These are phyloP conservation scores for Fusarium illudens DNA, from an alignment of 2,329 filamentous ascomycete species.

Conservation along the genomic window DNA sequence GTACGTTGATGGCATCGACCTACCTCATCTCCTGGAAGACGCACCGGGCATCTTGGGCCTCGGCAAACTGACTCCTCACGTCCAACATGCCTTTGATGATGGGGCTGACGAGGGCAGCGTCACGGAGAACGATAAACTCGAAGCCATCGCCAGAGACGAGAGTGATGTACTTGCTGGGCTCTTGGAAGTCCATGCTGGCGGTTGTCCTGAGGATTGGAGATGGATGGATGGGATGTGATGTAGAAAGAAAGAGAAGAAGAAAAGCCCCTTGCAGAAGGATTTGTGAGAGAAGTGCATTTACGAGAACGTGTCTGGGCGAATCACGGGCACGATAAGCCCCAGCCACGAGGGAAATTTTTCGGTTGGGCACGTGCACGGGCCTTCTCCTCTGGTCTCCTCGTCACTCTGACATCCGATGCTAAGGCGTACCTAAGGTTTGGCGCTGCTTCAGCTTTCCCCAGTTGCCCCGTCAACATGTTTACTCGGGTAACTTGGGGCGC, in stretches of 20 bases:
- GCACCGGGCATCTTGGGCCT: conserved; percentile 71
- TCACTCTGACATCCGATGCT: conserved; percentile 15
- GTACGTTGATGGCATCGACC: conserved; percentile 31
- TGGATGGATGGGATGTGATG: neutral
- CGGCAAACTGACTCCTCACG: conserved; percentile 71
- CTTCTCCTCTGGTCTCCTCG: neutral
- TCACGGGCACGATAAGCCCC: conserved; percentile 11
- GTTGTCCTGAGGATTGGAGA: neutral
- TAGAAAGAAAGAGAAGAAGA: conserved; percentile 14
- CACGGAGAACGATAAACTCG: conserved; percentile 78
- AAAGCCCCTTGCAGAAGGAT: conserved; percentile 12
- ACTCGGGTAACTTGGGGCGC: conserved; percentile 42
- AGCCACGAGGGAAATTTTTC: conserved; percentile 32
- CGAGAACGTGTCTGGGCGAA: conserved; percentile 22
- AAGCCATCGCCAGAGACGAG: conserved; percentile 79
- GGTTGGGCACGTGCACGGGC: conserved; percentile 35
- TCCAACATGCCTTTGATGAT: conserved; percentile 80
- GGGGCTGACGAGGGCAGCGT: conserved; percentile 74
- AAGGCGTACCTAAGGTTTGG: neutral
- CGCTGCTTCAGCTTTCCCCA: conserved; percentile 14
- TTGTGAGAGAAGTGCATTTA: conserved; percentile 22
- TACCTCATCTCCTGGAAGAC: conserved; percentile 78
- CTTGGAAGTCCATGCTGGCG: conserved; percentile 36
- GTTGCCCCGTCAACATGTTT: conserved; percentile 51
- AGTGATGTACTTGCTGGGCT: conserved; percentile 74